These are phyloP conservation scores for Daldinia sp. DNA, from an alignment of 2,329 filamentous ascomycete genomes.

Conservation along the genomic window DNA sequence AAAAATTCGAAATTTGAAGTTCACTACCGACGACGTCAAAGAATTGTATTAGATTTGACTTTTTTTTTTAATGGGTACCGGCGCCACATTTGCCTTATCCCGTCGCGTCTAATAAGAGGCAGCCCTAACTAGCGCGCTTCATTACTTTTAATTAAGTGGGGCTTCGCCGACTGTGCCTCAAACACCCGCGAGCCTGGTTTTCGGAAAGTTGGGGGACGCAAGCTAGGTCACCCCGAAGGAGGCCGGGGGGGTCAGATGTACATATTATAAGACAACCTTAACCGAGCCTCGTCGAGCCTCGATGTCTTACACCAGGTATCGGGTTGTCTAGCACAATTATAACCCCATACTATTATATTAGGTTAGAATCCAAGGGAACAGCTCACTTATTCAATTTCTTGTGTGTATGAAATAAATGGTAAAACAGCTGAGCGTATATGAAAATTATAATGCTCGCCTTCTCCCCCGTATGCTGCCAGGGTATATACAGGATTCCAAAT, in stretches of 20 bases:
- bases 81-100: conserved; percentile 25
- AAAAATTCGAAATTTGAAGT: conserved; percentile 1
- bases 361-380: not conserved
- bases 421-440: not conserved
- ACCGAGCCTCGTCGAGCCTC: not conserved
- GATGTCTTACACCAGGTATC: conserved; percentile 18
- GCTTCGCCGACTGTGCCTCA: conserved; percentile 23
- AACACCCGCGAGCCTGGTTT: conserved; percentile 28
- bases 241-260: conserved; percentile 6
- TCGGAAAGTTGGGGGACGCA: conserved; percentile 10
- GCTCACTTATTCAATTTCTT: not conserved
- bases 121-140: conserved; percentile 16
- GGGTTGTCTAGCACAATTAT: not conserved
- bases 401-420: not conserved
- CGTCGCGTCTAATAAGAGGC: conserved; percentile 17
- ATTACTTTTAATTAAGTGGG: conserved; percentile 32
- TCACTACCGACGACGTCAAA: conserved; percentile 21
- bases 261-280: conserved; percentile 17
- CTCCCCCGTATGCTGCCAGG: not conserved
- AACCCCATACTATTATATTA: not conserved
- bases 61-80: conserved; percentile 26
- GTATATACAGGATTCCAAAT: conserved; percentile 24
- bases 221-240: conserved; percentile 10
- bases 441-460: not conserved
- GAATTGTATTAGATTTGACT: conserved; percentile 11